A percentile compares a stretch with the other conserved stretches of the same genome.
These are phyloP conservation scores for Tephrocybe sp. DNA, from an alignment of 768 basidiomycete species.

Conservation along the genomic window DNA sequence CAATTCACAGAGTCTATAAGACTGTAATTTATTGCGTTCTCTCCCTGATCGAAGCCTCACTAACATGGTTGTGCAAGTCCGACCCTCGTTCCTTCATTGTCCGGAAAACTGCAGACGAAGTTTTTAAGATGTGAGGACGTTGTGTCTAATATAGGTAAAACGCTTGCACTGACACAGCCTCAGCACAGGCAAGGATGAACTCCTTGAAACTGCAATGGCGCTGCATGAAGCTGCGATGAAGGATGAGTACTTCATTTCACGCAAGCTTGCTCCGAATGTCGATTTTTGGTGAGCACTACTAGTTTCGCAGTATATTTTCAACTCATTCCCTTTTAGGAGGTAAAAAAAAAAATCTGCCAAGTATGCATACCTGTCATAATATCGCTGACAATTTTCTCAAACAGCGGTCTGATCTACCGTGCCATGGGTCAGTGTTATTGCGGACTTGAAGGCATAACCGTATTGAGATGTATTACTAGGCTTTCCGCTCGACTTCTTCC, in stretches of 20 bases:
- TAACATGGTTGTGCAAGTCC: conserved; percentile 52
- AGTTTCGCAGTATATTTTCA: conserved; percentile 5
- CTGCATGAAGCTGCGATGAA: conserved; percentile 87
- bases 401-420: conserved; percentile 84
- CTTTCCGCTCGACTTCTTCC: conserved; percentile 94
- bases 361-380: neutral
- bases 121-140: conserved; percentile 74
- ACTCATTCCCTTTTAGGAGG: conserved; percentile 49
- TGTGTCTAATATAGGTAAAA: neutral
- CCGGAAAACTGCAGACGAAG: conserved; percentile 86
- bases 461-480: conserved; percentile 42
- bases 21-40: conserved; percentile 43
- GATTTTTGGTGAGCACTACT: conserved; percentile 73
- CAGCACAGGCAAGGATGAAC: conserved; percentile 82
- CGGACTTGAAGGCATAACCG: neutral
- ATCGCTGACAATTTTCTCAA: conserved; percentile 3
- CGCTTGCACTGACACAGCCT: neutral
- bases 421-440: conserved; percentile 67
- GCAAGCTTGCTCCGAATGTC: conserved; percentile 86
- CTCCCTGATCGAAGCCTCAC: neutral
- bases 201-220: conserved; percentile 87
- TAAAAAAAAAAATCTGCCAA: conserved; percentile 27
- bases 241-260: conserved; percentile 84
- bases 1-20: conserved; percentile 59
- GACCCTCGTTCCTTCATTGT: conserved; percentile 92